Evolutionary conservation across 2,329 filamentous ascomycete genomes (phyloP), one percentile per base, ranked within the genome.

Genomic region (Fusarium pseudoanthophilum): DNA sequence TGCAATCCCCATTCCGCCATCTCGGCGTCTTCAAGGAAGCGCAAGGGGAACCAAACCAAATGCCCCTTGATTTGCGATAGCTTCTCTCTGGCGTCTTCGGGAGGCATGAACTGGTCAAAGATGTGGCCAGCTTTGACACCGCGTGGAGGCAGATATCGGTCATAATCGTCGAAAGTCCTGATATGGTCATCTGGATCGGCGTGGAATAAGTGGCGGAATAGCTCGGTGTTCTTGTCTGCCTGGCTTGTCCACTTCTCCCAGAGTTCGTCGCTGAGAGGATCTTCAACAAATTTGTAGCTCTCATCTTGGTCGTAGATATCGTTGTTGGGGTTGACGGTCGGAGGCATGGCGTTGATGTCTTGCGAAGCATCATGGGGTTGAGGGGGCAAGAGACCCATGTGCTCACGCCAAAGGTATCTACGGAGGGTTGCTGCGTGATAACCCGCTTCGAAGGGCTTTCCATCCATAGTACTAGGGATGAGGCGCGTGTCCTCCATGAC

Each of bases 41-140:
- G 90, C 78, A 98, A 82, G n/a, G 95, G 95, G 91, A 97, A 95
- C 93, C 94, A 97, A 11, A 98, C 95, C 45, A 98, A 82, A 84
- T 98, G 95, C 0, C 95, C 95, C 83, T 91, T 92, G 75, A 98
- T 90, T 78, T 92, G 87, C 77, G 94, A 91, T 56, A 98, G 85
- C 81, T 95, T 94, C 73, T 87, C 81, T 21, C 93, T 88, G 11
- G 96, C 90, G 62, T 97, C 92, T 30, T 91, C 86, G 0, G 91
- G 88, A 0, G 93, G 92, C 80, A 92, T 88, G 82, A 92, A 94
- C 66, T 89, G 89, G 80, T 97, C 94, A 77, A 93, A 97, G 67
- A 98, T 87, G 82, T 98, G 96, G 0, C 96, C 95, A 7, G 94
- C 85, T 81, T 94, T 96, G 70, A 93, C 88, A 9, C 91, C 89